Evolutionary conservation across 2,329 filamentous ascomycete species (phyloP), one percentile per base, ranked within the genome.

Genomic region (Monosporascus sp.): DNA sequence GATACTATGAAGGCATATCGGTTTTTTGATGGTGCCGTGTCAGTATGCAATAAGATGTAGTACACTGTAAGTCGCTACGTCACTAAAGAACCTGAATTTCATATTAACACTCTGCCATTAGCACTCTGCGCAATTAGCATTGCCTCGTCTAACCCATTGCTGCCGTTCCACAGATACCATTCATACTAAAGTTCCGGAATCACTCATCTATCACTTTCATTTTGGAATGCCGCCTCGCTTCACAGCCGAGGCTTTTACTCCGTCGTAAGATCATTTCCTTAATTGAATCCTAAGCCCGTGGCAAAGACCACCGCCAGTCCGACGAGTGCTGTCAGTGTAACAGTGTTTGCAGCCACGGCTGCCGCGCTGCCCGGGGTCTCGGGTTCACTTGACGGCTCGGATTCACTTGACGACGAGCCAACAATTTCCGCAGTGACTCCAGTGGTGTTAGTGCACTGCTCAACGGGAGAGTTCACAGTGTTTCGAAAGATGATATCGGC

Each of bases 401-500:
- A 35, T 35, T 14, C 31, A 35, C 31, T 35, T 35, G 31, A 14
- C 9, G 31, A 35, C 31, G 11, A 35, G 31, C 11, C 31, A 11
- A 41, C 38, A n/a, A 41, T 41, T 41, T 45, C 31, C 3, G 31
- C 31, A 5, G 31, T 14, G 9, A 89, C 72, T 37, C 78, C 80
- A 9, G 77, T 82, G 58, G 75, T 77, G 59, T 82, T 87, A 58
- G 70, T 72, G 77, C 86, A 90, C 53, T 77, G 70, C 41, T 35
- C 11, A 35, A 35, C 11, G 1, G 31, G 31, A 31, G 27, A 35
- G 11, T 14, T 14, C 17, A 78, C 75, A 11, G 73, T 72, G 50
- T 73, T 72, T 35, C 77, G 79, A 72, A 92, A 86, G 26, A 81
- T 85, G 59, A 91, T 81, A 62, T 92, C 88, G 64, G 87, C 85